Evolutionary conservation across 345 rosid species (phyloP).

Genomic region (Psidium friedrichsthalianum): DNA sequence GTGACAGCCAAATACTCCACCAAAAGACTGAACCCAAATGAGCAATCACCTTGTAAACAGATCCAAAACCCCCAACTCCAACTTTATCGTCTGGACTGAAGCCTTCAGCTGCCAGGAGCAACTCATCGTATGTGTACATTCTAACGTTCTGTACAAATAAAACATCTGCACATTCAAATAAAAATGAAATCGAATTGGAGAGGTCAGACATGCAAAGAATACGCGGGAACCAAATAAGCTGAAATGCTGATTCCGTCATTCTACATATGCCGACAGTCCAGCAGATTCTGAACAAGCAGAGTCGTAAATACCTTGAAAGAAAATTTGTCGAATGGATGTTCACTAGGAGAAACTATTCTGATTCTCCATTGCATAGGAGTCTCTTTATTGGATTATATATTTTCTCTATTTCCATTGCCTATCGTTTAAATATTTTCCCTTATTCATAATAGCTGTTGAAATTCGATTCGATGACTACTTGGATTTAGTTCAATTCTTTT

Average conservation of each 20-base stretch:
- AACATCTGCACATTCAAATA: slow-evolving; percentile 23
- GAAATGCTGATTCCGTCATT: too few relatives aligned
- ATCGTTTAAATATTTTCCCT: too few relatives aligned
- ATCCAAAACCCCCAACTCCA: slow-evolving; percentile 63
- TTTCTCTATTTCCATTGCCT: too few relatives aligned
- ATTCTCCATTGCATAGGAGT: too few relatives aligned
- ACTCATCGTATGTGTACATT: slow-evolving; percentile 30
- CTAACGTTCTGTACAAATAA: slow-evolving; percentile 23
- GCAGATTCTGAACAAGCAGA: not conserved
- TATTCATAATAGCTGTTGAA: too few relatives aligned
- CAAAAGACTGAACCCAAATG: not conserved
- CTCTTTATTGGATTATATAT: too few relatives aligned
- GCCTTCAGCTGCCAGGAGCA: slow-evolving; percentile 36
- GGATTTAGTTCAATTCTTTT: too few relatives aligned
- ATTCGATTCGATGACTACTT: too few relatives aligned
- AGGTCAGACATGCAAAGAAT: not conserved
- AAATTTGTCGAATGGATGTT: not conserved
- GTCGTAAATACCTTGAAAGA: not conserved
- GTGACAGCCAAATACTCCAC: not conserved
- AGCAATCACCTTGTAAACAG: slow-evolving; percentile 52
- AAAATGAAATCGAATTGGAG: slow-evolving; percentile 1
- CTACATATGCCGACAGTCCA: too few relatives aligned
- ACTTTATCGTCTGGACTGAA: slow-evolving; percentile 39
- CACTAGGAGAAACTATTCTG: not conserved
- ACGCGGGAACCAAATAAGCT: too few relatives aligned